phyloP scores from a whole-genome alignment of 768 basidiomycete species.

The Pulveroboletus ravenelii region DNA sequence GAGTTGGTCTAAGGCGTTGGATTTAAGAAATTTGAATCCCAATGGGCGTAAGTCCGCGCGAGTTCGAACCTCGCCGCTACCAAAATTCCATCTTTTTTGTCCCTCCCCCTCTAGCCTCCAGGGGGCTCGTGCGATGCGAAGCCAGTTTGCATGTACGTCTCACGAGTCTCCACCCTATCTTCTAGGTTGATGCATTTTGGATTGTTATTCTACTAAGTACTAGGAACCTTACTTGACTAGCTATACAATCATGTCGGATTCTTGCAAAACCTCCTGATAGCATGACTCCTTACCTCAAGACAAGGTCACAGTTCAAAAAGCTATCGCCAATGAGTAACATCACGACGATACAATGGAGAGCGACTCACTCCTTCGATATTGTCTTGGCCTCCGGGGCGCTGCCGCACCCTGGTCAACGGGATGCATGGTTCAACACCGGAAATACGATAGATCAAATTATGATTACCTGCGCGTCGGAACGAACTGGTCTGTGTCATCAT shows the following conservation, averaged over 20 bases:
- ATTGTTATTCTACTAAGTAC: neutral
- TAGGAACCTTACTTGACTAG: neutral
- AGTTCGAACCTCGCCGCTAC: conserved; percentile 90
- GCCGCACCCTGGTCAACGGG: conserved; percentile 46
- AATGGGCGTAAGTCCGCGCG: conserved; percentile 81
- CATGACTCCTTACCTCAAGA: neutral
- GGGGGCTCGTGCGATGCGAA: too few relatives aligned
- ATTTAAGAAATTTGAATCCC: conserved; percentile 78
- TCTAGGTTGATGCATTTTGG: neutral
- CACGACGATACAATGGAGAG: neutral
- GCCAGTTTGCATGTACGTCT: neutral
- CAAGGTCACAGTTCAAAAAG: conserved; percentile 21
- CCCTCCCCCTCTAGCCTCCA: too few relatives aligned
- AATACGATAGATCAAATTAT: neutral
- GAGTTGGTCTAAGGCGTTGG: conserved; percentile 91
- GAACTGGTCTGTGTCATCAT: conserved; percentile 43
- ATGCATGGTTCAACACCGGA: neutral
- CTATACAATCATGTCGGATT: neutral
- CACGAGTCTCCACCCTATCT: neutral
- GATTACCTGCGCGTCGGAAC: conserved; percentile 65
- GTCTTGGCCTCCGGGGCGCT: conserved; percentile 65
- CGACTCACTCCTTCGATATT: conserved; percentile 42
- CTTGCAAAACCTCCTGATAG: neutral
- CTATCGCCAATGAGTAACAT: conserved; percentile 12
- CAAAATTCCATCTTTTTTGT: conserved; percentile 28